Conservation (phyloP, 495 filamentous ascomycete genomes). For the Aspergillus panamensis region DNA sequence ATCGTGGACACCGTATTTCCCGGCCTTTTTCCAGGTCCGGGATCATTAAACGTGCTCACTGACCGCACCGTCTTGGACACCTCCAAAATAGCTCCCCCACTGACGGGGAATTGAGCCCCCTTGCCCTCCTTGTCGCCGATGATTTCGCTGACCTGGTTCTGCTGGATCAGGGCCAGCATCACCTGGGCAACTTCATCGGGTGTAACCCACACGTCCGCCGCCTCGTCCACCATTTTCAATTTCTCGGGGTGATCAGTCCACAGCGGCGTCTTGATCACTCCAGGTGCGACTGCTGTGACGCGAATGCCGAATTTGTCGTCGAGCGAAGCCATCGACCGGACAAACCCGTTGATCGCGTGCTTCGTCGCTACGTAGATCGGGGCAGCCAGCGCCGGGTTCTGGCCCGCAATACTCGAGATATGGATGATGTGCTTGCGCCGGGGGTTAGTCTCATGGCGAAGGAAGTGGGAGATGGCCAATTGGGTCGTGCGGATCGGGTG, state of each 20-base stretch:
- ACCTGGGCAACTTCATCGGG: constrained; percentile 62
- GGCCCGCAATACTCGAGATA: constrained; percentile 62
- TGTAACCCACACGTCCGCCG: constrained; percentile 56
- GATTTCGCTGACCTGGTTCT: constrained; percentile 41
- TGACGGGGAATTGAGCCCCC: constrained; percentile 32
- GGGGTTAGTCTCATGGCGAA: constrained; percentile 29
- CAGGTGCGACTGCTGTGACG: constrained; percentile 64
- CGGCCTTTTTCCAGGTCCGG: constrained; percentile 48
- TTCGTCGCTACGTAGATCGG: constrained; percentile 63
- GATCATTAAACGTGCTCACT: constrained; percentile 54
- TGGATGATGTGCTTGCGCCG: constrained; percentile 53
- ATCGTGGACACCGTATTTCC: constrained; percentile 46
- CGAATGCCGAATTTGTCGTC: constrained; percentile 53
- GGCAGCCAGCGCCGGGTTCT: constrained; percentile 42
- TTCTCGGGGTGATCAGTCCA: constrained; percentile 71
- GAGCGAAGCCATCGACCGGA: constrained; percentile 50
- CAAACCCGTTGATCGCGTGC: constrained; percentile 59
- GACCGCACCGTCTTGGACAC: constrained; percentile 52
- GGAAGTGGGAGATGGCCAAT: constrained; percentile 59
- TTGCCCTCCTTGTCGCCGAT: constrained; percentile 38
- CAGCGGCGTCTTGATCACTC: constrained; percentile 62
- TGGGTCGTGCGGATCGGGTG: constrained; percentile 68
- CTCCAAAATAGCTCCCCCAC: constrained; percentile 56
- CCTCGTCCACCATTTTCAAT: constrained; percentile 49
- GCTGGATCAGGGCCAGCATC: constrained; percentile 59